Evolutionary conservation across 306 rosid genomes (phyloP).

Genomic region (Boehmeria nivea): DNA sequence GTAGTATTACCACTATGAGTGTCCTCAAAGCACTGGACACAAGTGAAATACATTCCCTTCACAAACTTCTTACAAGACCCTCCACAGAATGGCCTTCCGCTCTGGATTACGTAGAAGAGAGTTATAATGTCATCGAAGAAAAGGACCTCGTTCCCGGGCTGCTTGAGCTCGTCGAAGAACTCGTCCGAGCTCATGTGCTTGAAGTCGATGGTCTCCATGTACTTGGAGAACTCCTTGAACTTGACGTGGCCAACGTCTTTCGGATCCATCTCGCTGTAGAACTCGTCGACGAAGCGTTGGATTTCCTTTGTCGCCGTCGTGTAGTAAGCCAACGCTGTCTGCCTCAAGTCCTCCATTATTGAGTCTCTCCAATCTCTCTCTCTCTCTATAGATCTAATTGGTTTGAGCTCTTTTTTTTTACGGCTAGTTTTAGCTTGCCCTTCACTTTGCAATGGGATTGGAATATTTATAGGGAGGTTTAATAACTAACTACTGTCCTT

Average conservation of each 20-base stretch:
- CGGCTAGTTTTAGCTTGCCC: too few relatives aligned
- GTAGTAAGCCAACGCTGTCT: constrained; percentile 6
- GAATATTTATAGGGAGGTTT: too few relatives aligned
- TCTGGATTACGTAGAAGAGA: constrained; percentile 12
- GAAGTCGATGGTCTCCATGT: constrained; percentile 11
- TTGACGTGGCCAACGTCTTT: background rate
- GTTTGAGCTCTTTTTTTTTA: too few relatives aligned
- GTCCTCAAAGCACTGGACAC: constrained; percentile 12
- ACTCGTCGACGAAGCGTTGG: background rate
- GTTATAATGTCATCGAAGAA: background rate
- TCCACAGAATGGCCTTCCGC: constrained; percentile 16
- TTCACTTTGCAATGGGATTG: too few relatives aligned
- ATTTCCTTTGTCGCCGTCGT: background rate
- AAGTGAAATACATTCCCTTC: constrained; percentile 15
- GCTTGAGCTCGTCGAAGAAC: constrained; percentile 14
- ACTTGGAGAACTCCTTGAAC: constrained; percentile 6
- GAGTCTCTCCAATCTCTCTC: background rate
- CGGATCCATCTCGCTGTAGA: background rate
- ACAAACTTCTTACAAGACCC: constrained; percentile 2
- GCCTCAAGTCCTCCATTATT: constrained; percentile 16
- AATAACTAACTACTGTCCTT: too few relatives aligned
- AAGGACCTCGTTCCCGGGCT: constrained; percentile 1
- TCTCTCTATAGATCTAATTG: too few relatives aligned
- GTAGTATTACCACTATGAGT: background rate
- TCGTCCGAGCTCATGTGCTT: background rate